Conservation (phyloP, 257 asterid genomes). For the Gynochthodes officinalis region DNA sequence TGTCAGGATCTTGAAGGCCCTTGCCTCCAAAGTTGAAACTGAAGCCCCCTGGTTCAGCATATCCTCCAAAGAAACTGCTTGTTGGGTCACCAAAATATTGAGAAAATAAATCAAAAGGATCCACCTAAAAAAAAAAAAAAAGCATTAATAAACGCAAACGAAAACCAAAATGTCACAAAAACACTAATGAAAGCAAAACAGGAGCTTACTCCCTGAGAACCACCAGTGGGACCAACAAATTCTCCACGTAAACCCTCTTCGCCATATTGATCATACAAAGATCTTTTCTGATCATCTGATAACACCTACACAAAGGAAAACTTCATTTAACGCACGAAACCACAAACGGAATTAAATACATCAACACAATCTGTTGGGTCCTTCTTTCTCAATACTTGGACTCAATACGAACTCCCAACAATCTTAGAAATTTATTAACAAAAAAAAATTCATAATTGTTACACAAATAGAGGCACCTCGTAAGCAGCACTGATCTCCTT, state of each 20-base stretch:
- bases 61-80: conserved; percentile 60
- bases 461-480: conserved; percentile 47
- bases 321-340: conserved; percentile 5
- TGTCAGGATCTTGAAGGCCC: conserved; percentile 67
- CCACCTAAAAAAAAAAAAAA: conserved; percentile 47
- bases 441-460: not conserved
- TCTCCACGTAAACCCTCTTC: conserved; percentile 81
- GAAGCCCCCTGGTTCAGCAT: conserved; percentile 54
- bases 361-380: not conserved
- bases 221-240: conserved; percentile 50
- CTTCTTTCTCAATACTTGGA: not conserved
- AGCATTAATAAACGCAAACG: conserved; percentile 7
- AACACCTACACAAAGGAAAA: conserved; percentile 51
- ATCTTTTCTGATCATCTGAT: conserved; percentile 85
- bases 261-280: conserved; percentile 84
- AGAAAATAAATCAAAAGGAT: conserved; percentile 77
- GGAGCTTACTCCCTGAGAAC: conserved; percentile 62
- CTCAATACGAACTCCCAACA: not conserved
- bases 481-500: conserved; percentile 95
- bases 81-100: conserved; percentile 73
- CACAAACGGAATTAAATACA: not conserved
- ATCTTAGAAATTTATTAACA: not conserved
- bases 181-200: not conserved
- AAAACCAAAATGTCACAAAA: not conserved
- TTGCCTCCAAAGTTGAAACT: conserved; percentile 45